Percentiles rank a stretch among this genome's conserved stretches.
These are phyloP conservation scores for Huntiella moniliformis DNA, from an alignment of 2,329 filamentous ascomycete species.

Conservation along the genomic window DNA sequence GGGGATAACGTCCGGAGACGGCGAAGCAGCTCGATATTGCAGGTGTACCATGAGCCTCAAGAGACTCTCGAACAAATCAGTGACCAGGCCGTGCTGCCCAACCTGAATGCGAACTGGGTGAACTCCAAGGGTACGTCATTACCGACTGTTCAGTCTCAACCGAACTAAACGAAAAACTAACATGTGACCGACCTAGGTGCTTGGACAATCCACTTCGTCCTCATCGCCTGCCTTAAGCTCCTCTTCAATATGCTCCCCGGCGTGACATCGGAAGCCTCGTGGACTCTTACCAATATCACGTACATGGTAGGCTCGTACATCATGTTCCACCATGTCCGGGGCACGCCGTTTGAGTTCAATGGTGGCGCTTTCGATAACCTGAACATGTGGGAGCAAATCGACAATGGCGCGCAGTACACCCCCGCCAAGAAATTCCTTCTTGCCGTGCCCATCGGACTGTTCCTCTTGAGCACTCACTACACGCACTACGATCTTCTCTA, in stretches of 20 bases:
- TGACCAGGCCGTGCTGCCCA: conserved; percentile 85
- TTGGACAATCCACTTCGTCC: conserved; percentile 91
- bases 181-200: conserved; percentile 42
- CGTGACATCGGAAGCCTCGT: conserved; percentile 93
- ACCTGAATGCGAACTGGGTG: conserved; percentile 96
- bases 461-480: conserved; percentile 94
- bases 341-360: conserved; percentile 97
- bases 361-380: conserved; percentile 95
- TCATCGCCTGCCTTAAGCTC: conserved; percentile 84
- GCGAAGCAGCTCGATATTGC: conserved; percentile 82
- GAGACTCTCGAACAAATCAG: conserved; percentile 96
- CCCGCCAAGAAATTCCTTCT: conserved; percentile 97
- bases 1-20: conserved; percentile 55
- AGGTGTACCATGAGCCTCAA: conserved; percentile 87
- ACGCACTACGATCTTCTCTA: conserved; percentile 95
- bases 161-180: conserved; percentile 1
- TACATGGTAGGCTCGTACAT: conserved; percentile 98
- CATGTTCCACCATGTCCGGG: conserved; percentile 98
- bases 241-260: conserved; percentile 93
- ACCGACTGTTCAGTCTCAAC: background rate
- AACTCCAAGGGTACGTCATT: conserved; percentile 69
- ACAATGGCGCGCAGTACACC: conserved; percentile 96
- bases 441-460: conserved; percentile 81
- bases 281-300: conserved; percentile 95
- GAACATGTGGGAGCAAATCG: conserved; percentile 99